These are phyloP conservation scores for Calocera viscosa DNA, from an alignment of 768 basidiomycete species.

Conservation along the genomic window DNA sequence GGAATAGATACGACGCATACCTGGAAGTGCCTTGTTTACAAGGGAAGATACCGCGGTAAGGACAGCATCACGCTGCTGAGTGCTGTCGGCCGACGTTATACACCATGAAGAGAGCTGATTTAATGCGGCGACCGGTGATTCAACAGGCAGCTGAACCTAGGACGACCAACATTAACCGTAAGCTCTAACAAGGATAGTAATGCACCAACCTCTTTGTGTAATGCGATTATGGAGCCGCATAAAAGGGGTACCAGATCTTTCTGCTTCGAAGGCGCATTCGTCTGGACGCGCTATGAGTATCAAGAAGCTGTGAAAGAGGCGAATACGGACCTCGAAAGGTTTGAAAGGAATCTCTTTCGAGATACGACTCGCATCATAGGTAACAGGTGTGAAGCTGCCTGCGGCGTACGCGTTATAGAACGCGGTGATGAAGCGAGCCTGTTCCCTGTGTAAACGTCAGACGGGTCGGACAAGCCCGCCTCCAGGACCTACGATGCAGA, in stretches of 20 bases:
- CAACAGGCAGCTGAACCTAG: slow-evolving; percentile 43
- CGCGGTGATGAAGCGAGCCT: slow-evolving; percentile 42
- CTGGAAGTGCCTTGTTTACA: neutral
- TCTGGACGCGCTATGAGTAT: slow-evolving; percentile 27
- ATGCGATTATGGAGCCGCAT: slow-evolving; percentile 48
- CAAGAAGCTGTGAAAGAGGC: neutral
- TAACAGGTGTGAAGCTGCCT: slow-evolving; percentile 41
- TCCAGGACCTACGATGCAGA: slow-evolving; percentile 45
- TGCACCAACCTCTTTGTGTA: slow-evolving; percentile 49
- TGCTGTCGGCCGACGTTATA: slow-evolving; percentile 28
- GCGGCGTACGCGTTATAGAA: slow-evolving; percentile 45
- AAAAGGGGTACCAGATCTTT: slow-evolving; percentile 57
- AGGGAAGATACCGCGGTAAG: neutral
- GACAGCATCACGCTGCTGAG: slow-evolving; percentile 19
- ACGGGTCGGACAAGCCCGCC: neutral
- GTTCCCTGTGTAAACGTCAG: slow-evolving; percentile 37
- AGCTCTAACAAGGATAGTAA: slow-evolving; percentile 5
- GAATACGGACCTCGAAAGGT: slow-evolving; percentile 41
- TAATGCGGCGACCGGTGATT: slow-evolving; percentile 41
- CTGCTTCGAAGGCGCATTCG: slow-evolving; percentile 35
- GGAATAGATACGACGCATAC: neutral
- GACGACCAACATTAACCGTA: neutral
- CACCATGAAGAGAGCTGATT: slow-evolving; percentile 48
- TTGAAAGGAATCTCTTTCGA: slow-evolving; percentile 29
- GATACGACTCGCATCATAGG: slow-evolving; percentile 45